These are phyloP conservation scores for Boletales sp. DNA, from an alignment of 768 basidiomycete genomes.

Conservation along the genomic window DNA sequence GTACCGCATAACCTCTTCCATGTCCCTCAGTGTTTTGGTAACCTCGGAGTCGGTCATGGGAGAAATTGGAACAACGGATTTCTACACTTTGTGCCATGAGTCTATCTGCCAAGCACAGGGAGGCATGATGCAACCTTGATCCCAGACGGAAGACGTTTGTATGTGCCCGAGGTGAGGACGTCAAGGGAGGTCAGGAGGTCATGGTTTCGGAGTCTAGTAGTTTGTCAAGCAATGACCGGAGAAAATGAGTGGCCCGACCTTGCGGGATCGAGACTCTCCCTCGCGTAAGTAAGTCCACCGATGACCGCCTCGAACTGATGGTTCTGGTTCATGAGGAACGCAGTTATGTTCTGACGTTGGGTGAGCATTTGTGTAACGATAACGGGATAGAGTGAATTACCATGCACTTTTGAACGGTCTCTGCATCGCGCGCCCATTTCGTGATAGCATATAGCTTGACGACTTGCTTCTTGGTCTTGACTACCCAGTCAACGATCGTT, in stretches of 20 bases:
- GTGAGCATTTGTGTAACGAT: not conserved
- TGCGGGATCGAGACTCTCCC: conserved; percentile 70
- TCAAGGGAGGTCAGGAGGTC: conserved; percentile 90
- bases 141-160: conserved; percentile 72
- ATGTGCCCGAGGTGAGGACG: conserved; percentile 83
- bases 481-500: conserved; percentile 82
- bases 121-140: conserved; percentile 58
- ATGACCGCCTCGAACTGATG: conserved; percentile 76
- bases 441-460: conserved; percentile 84
- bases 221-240: not conserved
- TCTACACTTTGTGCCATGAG: conserved; percentile 42
- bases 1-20: conserved; percentile 77
- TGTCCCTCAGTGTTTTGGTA: conserved; percentile 57
- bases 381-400: conserved; percentile 31
- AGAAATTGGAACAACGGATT: conserved; percentile 61
- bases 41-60: conserved; percentile 69
- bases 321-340: conserved; percentile 84
- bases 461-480: conserved; percentile 86
- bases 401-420: conserved; percentile 85
- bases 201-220: conserved; percentile 79
- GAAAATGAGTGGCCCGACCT: conserved; percentile 45
- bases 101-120: conserved; percentile 10
- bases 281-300: conserved; percentile 56
- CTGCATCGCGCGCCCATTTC: conserved; percentile 85
- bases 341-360: conserved; percentile 68